Base-by-base conservation (phyloP, 1,284 basidiomycete genomes). In the Neonothopanus nambi region DNA sequence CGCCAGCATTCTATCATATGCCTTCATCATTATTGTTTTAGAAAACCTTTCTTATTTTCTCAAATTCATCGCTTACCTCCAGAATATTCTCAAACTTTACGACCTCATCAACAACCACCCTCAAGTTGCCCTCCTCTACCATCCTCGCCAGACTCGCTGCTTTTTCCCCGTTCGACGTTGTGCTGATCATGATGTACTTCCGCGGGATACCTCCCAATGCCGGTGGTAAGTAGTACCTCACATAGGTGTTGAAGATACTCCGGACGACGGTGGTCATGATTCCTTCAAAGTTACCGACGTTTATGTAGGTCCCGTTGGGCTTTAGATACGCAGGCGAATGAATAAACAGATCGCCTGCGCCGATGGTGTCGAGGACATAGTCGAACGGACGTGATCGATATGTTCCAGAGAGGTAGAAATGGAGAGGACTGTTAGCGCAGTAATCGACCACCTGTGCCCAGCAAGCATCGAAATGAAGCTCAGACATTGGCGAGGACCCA, bases 281-380 rank as follows among this genome's bases (percentile, higher is more conserved):
- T 11, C 55, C 57, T 40, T 59, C 57, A 23, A 58, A 58, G 44
- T 58, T 58, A 28, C 57, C 57, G 21, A 57, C 57, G 48, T 59
- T 59, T 13, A 59, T 46, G n/a, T 54, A 45, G 15, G 43, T 24
- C 1, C 43, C 43, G 21, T 8, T n/a, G 23, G 43, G n/a, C 15
- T 4, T 11, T 8, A 45, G 43, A 28, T 45, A 45, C 7, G 43
- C 15, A 7, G 43, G 23, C 5, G 23, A 45, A 9, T 24, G 28
- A 12, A 28, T n/a, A 17, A 45, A 45, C 15, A 45, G 43, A 24
- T 24, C 9, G 26, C 30, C 24, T 5, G 57, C 53, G 9, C 57
- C 57, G 49, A 59, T 52, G 26, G 52, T 52, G 52, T 57, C 58
- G 28, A 59, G 37, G 5, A 59, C 57, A 30, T 54, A 55, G 13